Base-by-base conservation (phyloP, 2,329 filamentous ascomycete species). In the Colletotrichum chlorophyti region DNA sequence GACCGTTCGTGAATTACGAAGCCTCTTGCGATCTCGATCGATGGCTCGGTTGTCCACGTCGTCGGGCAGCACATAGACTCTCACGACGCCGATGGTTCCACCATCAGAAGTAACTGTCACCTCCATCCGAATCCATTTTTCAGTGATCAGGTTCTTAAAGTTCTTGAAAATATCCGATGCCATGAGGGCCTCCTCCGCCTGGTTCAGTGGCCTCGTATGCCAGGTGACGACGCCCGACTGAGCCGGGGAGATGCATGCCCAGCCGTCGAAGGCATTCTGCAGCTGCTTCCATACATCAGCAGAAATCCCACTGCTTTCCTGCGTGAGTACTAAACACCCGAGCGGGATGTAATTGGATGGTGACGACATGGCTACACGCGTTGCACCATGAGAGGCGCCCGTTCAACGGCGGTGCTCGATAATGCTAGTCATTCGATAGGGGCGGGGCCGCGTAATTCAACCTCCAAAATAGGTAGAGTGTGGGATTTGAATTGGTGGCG, bases 61-160 rank as follows among this genome's bases (percentile, higher is more conserved):
- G 62, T 90, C 85, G 2, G 88, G 86, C 2, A 91, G 78, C 4
- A 90, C 64, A 65, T 88, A 87, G 1, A 91, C 75, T 19, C 88
- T 79, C 7, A 85, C 34, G 6, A 75, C 66, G 15, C 69, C 72
- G 5, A 54, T 42, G 1, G 63, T 40, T 3, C 63, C 47, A 11
- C 62, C 42, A 6, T 65, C 54, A 2, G 54, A 14, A 35, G 63
- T 65, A 3, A 69, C 19, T 3, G 65, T 64, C 41, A 79, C 73
- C n/a, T 77, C 72, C 7, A 84, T 63, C 4, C 72, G 71, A 2
- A 81, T 71, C 81, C 80, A 84, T 15, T 63, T 58, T 1, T 68
- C 67, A 7, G 48, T 42, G 32, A 78, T 72, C 2, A 83, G 53
- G 10, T 76, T 60, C 12, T 38, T 38, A 9, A 61, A 43, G 0